phyloP scores from a whole-genome alignment of 2,329 filamentous ascomycete genomes.

The Aspergillus persii region DNA sequence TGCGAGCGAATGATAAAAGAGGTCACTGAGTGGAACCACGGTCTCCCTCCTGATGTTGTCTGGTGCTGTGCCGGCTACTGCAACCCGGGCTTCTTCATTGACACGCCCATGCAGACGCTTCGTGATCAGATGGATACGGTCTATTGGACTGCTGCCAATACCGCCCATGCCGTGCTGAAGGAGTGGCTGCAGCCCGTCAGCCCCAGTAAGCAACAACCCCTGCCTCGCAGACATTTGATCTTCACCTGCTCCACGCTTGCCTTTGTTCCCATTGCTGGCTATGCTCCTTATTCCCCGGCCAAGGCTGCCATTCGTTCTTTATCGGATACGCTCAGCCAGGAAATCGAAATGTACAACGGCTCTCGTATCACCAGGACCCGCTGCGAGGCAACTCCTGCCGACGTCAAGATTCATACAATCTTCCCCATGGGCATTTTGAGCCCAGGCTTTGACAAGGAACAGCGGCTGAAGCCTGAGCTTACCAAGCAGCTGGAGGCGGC shows the following conservation, averaged over 20 bases:
- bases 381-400: slow-evolving; percentile 52
- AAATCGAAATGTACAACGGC: slow-evolving; percentile 81
- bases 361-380: slow-evolving; percentile 44
- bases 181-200: slow-evolving; percentile 62
- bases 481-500: slow-evolving; percentile 76
- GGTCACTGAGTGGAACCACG: slow-evolving; percentile 75
- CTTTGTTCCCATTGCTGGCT: slow-evolving; percentile 76
- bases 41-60: slow-evolving; percentile 72
- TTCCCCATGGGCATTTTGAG: slow-evolving; percentile 80
- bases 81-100: slow-evolving; percentile 72
- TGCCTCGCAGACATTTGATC: slow-evolving; percentile 67
- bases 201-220: slow-evolving; percentile 30
- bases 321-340: slow-evolving; percentile 78
- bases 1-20: slow-evolving; percentile 68
- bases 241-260: slow-evolving; percentile 78
- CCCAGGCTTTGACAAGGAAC: slow-evolving; percentile 73
- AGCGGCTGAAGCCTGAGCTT: slow-evolving; percentile 73
- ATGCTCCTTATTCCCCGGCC: slow-evolving; percentile 75
- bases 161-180: slow-evolving; percentile 74
- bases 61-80: slow-evolving; percentile 85
- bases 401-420: slow-evolving; percentile 76
- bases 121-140: slow-evolving; percentile 86
- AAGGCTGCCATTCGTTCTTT: slow-evolving; percentile 84
- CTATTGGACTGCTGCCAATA: slow-evolving; percentile 83
- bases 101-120: slow-evolving; percentile 65